Base-by-base conservation (phyloP, 805 yeast genomes). In the Pichia occidentalis region DNA sequence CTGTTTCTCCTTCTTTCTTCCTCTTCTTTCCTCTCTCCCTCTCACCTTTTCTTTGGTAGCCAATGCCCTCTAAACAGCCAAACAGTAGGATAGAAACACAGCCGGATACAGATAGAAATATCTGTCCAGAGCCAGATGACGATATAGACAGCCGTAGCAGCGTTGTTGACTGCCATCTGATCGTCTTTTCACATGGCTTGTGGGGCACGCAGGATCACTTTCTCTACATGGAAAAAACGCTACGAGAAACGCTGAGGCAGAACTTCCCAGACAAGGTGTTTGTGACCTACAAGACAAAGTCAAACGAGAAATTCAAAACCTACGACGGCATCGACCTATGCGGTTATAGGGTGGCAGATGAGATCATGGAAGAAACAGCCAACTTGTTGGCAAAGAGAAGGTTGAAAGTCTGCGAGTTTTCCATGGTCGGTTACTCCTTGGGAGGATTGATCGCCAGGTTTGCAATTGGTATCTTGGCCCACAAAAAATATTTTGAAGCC, bases 281-380 rank as follows among this genome's bases (percentile, higher is more conserved):
- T 3, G 12, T 2, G 8, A 68, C 75, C 17, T 71, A 75, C 49
- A 65, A 70, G 31, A 68, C 85, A 0, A 69, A 68, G 22, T 65
- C 80, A 14, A 83, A 80, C 51, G 70, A 75, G 39, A 90, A 88
- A 6, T 83, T 76, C 53, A 72, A 73, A 51, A 86, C 95, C 3
- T 80, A 85, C 49, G 95, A 86, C 53, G 95, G 95, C 2, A 76
- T 85, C 17, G 95, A 85, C 47, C 76, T 85, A 20, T 85, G 92
- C 52, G 95, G 95, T 2, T 66, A 76, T 34, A 64, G 94, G 17
- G 80, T 84, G 7, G 77, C 82, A 1, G 70, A 70, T 37, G 95
- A 86, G 57, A 77, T 86, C 34, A 55, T 63, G 14, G 47, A 43
- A 1, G 66, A 67, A 49, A 60, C 74, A 14, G 46, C 49, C 4